Conservation (phyloP, 768 basidiomycete genomes). For the Kwoniella heveanensis region DNA sequence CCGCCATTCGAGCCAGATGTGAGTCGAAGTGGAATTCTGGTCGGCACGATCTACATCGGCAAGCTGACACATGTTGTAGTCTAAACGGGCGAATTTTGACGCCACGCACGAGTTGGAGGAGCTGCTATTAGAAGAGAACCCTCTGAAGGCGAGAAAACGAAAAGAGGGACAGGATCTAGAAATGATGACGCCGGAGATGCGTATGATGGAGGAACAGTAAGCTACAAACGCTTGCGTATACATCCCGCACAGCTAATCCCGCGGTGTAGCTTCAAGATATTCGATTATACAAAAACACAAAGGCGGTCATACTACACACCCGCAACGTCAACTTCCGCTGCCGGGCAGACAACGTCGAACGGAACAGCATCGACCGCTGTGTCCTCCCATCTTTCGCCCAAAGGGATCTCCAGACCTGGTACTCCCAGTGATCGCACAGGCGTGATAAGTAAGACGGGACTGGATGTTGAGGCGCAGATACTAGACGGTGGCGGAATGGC, state of each 20-base stretch:
- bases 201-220: constrained; percentile 97
- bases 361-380: constrained; percentile 38
- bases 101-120: constrained; percentile 98
- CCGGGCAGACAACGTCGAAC: constrained; percentile 33
- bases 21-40: constrained; percentile 57
- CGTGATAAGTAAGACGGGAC: constrained; percentile 43
- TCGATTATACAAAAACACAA: constrained; percentile 90
- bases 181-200: constrained; percentile 84
- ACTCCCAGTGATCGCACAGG: constrained; percentile 52
- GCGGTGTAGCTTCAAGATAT: constrained; percentile 74
- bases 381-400: constrained; percentile 19
- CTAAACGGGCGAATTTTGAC: constrained; percentile 99
- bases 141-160: constrained; percentile 88
- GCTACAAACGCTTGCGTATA: constrained; percentile 7
- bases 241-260: constrained; percentile 9
- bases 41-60: too few relatives aligned
- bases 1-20: constrained; percentile 93
- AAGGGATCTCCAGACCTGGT: constrained; percentile 30
- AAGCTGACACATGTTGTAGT: constrained; percentile 60
- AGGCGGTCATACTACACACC: constrained; percentile 88
- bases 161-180: constrained; percentile 87
- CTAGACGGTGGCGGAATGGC: constrained; percentile 56
- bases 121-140: constrained; percentile 91
- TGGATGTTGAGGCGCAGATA: constrained; percentile 56
- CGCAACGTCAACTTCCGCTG: constrained; percentile 48